These are phyloP conservation scores for Phyllostachys edulis DNA, from an alignment of 176 grass and related monocot genomes.

Conservation along the genomic window DNA sequence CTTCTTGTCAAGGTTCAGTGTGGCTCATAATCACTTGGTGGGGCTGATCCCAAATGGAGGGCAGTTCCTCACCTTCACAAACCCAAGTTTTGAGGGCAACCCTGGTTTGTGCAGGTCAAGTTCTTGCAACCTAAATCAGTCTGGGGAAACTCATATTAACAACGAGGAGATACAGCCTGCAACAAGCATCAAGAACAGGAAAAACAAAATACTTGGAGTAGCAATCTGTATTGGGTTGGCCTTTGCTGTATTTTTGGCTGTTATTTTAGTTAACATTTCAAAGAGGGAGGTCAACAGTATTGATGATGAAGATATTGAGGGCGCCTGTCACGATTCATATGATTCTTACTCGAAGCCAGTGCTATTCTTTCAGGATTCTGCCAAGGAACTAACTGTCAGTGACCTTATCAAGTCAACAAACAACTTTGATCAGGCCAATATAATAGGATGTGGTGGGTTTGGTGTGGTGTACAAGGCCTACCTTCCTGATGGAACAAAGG, in stretches of 20 bases:
- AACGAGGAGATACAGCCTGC: background rate
- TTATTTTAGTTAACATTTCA: slow-evolving; percentile 80
- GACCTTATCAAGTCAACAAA: slow-evolving; percentile 87
- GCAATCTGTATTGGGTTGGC: slow-evolving; percentile 69
- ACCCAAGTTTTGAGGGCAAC: slow-evolving; percentile 90
- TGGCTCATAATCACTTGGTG: slow-evolving; percentile 74
- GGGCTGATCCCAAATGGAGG: slow-evolving; percentile 67
- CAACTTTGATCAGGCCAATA: slow-evolving; percentile 97
- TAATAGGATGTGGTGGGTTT: slow-evolving; percentile 91
- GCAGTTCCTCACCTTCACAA: slow-evolving; percentile 91
- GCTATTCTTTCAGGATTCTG: slow-evolving; percentile 77
- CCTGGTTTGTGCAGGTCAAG: slow-evolving; percentile 60
- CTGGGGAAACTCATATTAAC: slow-evolving; percentile 10
- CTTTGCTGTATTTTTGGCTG: slow-evolving; percentile 56
- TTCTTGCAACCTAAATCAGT: slow-evolving; percentile 53
- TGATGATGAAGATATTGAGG: slow-evolving; percentile 46
- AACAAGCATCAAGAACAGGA: slow-evolving; percentile 42
- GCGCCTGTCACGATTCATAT: slow-evolving; percentile 39
- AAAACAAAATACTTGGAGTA: slow-evolving; percentile 73
- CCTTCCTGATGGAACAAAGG: slow-evolving; percentile 81
- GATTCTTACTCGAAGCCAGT: slow-evolving; percentile 71
- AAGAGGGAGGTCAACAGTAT: slow-evolving; percentile 50
- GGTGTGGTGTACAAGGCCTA: slow-evolving; percentile 98
- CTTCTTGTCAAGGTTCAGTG: slow-evolving; percentile 95
- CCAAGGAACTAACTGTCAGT: slow-evolving; percentile 75